A percentile compares a stretch with the other conserved stretches of the same genome.
These are phyloP conservation scores for Pulveroboletus sp. DNA, from an alignment of 768 basidiomycete genomes.

Conservation along the genomic window DNA sequence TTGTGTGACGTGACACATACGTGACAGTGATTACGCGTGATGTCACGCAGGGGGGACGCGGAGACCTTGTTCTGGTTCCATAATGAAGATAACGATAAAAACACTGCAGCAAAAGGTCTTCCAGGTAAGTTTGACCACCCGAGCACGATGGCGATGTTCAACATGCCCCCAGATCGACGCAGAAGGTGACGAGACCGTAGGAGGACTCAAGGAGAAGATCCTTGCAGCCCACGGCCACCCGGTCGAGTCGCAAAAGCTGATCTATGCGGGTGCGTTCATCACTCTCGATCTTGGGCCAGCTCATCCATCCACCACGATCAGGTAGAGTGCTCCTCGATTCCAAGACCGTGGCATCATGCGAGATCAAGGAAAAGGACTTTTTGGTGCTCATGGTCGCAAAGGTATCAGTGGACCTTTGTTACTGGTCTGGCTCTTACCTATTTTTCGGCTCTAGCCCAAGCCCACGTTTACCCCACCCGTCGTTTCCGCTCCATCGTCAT, in stretches of 20 bases:
- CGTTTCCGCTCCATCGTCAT: conserved; percentile 24
- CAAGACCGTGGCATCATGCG: conserved; percentile 83
- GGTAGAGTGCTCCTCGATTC: conserved; percentile 90
- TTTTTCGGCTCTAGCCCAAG: conserved; percentile 46
- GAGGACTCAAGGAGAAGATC: conserved; percentile 82
- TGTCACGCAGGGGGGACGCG: conserved; percentile 17
- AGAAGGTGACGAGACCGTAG: conserved; percentile 73
- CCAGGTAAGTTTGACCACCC: conserved; percentile 44
- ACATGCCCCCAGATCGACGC: conserved; percentile 60
- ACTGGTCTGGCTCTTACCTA: conserved; percentile 2
- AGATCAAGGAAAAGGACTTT: conserved; percentile 99
- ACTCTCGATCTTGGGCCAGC: conserved; percentile 3
- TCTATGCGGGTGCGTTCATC: conserved; percentile 74
- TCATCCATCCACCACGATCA: conserved; percentile 29
- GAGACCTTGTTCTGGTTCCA: conserved; percentile 27
- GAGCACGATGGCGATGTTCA: background rate
- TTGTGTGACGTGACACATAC: conserved; percentile 12
- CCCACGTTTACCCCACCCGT: conserved; percentile 34
- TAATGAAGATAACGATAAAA: conserved; percentile 93
- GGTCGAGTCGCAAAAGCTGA: conserved; percentile 81
- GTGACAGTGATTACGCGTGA: conserved; percentile 22
- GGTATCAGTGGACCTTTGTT: conserved; percentile 43
- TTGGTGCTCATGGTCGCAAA: conserved; percentile 99
- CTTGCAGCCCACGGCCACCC: conserved; percentile 69
- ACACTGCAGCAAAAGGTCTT: conserved; percentile 94